Base-by-base conservation (phyloP, 1,284 basidiomycete genomes). In the Ceratobasidium theobromae region DNA sequence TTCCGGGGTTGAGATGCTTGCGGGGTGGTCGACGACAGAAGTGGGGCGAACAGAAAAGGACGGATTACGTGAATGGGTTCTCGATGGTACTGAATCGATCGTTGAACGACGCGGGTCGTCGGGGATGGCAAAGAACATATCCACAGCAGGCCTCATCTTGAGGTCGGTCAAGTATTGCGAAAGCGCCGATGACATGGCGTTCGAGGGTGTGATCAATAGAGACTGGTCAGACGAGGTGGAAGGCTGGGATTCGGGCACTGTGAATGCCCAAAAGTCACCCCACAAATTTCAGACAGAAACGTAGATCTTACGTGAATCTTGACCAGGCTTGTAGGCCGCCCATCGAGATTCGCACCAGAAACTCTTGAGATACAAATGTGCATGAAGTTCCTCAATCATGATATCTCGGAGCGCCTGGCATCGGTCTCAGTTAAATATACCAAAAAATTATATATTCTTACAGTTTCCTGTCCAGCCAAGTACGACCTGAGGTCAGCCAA, bases 301-400 rank as follows among this genome's bases (percentile, higher is more conserved):
- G 9, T 8, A 33, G 45, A 9, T 79, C 89, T 77, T 73, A 95
- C 95, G 81, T 8, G 77, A 76, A 62, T 86, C 83, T 75, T 98
- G 95, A 53, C 91, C 91, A 0, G 89, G 86, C 8, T 81, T 78
- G 76, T 98, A 98, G 0, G 89, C 78, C 27, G 85, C 81, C 97
- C 97, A 99, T 49, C 96, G 85, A 8, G 86, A 84, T 71, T 99
- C 96, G 74, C 91, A 96, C 86, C 95, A 98, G 76, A 94, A 95
- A 5, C 90, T 93, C 75, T 97, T 98, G 67, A 99, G 84, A 76
- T 98, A 99, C n/a, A 99, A 78, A 76, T 99, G 97, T 72, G 88
- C 95, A 75, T 99, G 95, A 25, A 99, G 81, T 74, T 99, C 97
- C 71, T 99, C 97, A 16, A 97, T 82, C 58, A 99, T 78, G 66